These are phyloP conservation scores for Incumbomyces lentus DNA, from an alignment of 2,329 filamentous ascomycete genomes.

Conservation along the genomic window DNA sequence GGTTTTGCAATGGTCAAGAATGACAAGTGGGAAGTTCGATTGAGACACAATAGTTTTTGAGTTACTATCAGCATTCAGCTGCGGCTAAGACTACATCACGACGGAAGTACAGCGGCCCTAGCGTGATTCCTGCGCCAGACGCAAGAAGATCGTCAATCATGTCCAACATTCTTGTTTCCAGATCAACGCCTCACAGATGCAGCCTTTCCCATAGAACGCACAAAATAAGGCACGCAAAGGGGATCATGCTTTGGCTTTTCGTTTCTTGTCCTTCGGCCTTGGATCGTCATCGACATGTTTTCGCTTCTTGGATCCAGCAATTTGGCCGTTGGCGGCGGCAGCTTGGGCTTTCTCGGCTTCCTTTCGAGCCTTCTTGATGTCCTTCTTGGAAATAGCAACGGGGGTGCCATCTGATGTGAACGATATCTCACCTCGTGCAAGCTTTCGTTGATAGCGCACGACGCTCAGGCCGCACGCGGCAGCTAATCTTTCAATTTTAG, in stretches of 20 bases:
- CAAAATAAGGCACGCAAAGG: conserved; percentile 23
- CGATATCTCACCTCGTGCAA: conserved; percentile 63
- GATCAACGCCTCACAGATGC: conserved; percentile 8
- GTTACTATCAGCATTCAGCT: background rate
- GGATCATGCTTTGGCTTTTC: conserved; percentile 32
- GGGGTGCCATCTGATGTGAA: conserved; percentile 56
- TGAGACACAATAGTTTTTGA: background rate
- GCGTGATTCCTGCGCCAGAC: background rate
- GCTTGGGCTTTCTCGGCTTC: conserved; percentile 45
- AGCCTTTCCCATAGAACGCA: conserved; percentile 22
- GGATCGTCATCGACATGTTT: conserved; percentile 51
- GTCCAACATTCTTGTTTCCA: conserved; percentile 7
- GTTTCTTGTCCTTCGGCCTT: conserved; percentile 40
- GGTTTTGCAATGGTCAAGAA: too few relatives aligned
- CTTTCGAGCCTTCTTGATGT: conserved; percentile 62
- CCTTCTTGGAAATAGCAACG: conserved; percentile 62
- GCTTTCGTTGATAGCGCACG: conserved; percentile 69
- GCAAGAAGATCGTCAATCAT: conserved; percentile 6
- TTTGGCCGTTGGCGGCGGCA: conserved; percentile 33
- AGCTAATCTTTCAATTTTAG: conserved; percentile 48
- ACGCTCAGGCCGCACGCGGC: conserved; percentile 59
- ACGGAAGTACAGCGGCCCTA: too few relatives aligned
- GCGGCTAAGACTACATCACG: conserved; percentile 1
- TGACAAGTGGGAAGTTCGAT: background rate
- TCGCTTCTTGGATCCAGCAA: conserved; percentile 55